These are phyloP conservation scores for Inga oerstediana DNA, from an alignment of 306 rosid species.

Conservation along the genomic window DNA sequence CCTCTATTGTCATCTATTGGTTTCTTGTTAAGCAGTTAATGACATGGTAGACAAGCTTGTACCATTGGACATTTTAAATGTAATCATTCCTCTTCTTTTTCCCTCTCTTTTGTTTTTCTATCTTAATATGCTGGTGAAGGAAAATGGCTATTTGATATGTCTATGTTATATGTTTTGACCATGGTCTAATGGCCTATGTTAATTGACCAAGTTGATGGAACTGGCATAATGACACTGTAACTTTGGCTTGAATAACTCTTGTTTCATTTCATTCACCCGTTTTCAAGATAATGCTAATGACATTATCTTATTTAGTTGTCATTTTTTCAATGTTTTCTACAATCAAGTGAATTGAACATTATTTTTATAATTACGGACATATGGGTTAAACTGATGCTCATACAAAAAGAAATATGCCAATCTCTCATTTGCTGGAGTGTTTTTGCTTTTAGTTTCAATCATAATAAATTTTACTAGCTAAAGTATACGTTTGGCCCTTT, in stretches of 20 bases:
- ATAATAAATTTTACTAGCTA: background rate
- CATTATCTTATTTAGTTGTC: conserved; percentile 20
- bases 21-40: conserved; percentile 23
- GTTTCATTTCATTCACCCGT: conserved; percentile 2
- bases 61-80: conserved; percentile 19
- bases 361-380: conserved; percentile 9
- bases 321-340: conserved; percentile 10
- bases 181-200: conserved; percentile 10
- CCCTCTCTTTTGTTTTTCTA: background rate
- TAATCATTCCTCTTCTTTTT: background rate
- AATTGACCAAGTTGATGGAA: conserved; percentile 25
- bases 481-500: too few species aligned
- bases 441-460: background rate
- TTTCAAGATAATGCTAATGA: conserved; percentile 11
- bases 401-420: background rate
- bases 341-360: conserved; percentile 25
- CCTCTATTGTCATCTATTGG: conserved; percentile 13
- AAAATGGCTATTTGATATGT: conserved; percentile 24
- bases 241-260: background rate
- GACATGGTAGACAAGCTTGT: conserved; percentile 19
- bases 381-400: background rate
- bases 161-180: background rate
- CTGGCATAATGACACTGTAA: background rate
- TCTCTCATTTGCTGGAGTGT: background rate
- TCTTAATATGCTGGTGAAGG: conserved; percentile 21